Conservation (phyloP, 2,329 filamentous ascomycete genomes). For the Beauveria varroae region DNA sequence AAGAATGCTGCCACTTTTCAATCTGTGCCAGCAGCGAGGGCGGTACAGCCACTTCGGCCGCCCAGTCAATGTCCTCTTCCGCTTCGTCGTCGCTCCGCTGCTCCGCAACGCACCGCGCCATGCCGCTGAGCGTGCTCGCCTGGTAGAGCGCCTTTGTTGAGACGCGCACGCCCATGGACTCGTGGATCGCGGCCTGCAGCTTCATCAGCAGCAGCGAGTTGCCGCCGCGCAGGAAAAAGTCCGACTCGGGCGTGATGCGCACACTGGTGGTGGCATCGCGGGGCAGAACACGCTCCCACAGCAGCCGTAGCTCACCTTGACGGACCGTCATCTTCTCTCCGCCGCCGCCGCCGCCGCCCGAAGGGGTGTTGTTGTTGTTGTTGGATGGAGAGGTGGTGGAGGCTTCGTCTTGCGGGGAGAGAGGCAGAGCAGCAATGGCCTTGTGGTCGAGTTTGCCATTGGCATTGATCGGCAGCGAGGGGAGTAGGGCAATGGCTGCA, state of each 20-base stretch:
- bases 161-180: constrained; percentile 23
- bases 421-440: constrained; percentile 18
- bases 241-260: constrained; percentile 16
- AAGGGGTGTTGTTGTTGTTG: too few relatives aligned
- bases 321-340: neutral
- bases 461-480: neutral
- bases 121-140: constrained; percentile 27
- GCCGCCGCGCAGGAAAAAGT: constrained; percentile 36
- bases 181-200: constrained; percentile 27
- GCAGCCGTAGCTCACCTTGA: neutral
- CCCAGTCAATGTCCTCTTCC: neutral
- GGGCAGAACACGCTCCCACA: constrained; percentile 9
- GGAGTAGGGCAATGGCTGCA: neutral
- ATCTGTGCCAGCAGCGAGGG: neutral
- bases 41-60: neutral
- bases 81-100: neutral
- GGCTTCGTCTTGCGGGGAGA: constrained; percentile 13
- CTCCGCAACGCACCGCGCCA: constrained; percentile 24
- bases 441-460: constrained; percentile 26
- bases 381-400: neutral
- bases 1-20: neutral
- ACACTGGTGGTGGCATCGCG: too few relatives aligned
- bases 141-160: constrained; percentile 30
- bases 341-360: too few relatives aligned
- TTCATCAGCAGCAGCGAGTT: constrained; percentile 32